Percentiles rank a stretch among this genome's conserved stretches.
These are phyloP conservation scores for Yamadazyma diddensiae DNA, from an alignment of 1,139 yeast species.

Conservation along the genomic window DNA sequence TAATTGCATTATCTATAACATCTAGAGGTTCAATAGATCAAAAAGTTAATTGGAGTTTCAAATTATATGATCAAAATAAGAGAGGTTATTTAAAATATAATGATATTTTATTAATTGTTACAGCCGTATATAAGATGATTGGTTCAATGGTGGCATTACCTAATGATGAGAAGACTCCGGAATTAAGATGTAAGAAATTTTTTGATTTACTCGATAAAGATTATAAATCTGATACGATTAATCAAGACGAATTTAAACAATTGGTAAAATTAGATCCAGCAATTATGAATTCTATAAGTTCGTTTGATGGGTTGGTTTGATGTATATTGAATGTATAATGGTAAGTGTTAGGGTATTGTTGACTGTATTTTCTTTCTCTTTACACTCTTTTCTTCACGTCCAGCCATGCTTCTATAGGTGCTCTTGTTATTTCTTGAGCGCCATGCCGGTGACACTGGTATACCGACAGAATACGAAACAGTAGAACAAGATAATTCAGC, in stretches of 20 bases:
- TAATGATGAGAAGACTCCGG: conserved; percentile 93
- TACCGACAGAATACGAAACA: too few relatives aligned
- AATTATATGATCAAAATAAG: conserved; percentile 76
- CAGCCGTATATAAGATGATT: conserved; percentile 90
- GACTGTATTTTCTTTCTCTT: too few relatives aligned
- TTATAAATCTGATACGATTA: conserved; percentile 58
- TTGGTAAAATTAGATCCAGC: conserved; percentile 81
- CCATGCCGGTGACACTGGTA: too few relatives aligned
- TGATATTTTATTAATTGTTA: conserved; percentile 77
- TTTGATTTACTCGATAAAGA: conserved; percentile 73
- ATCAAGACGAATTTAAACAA: conserved; percentile 77
- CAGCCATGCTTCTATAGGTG: too few relatives aligned
- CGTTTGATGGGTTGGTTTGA: conserved; percentile 76
- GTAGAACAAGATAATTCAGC: too few relatives aligned
- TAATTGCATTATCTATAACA: conserved; percentile 81
- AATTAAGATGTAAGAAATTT: conserved; percentile 76
- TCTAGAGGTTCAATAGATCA: conserved; percentile 88
- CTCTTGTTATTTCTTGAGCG: too few relatives aligned
- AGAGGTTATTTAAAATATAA: conserved; percentile 72
- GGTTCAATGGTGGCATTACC: conserved; percentile 92
- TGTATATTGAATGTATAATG: background rate
- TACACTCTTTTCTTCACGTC: too few relatives aligned
- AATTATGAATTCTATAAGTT: conserved; percentile 72
- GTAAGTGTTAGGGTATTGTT: too few relatives aligned
- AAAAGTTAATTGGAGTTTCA: conserved; percentile 84